A percentile compares a stretch with the other conserved stretches of the same genome.
These are phyloP conservation scores for Rubus idaeus DNA, from an alignment of 306 rosid genomes.

Conservation along the genomic window DNA sequence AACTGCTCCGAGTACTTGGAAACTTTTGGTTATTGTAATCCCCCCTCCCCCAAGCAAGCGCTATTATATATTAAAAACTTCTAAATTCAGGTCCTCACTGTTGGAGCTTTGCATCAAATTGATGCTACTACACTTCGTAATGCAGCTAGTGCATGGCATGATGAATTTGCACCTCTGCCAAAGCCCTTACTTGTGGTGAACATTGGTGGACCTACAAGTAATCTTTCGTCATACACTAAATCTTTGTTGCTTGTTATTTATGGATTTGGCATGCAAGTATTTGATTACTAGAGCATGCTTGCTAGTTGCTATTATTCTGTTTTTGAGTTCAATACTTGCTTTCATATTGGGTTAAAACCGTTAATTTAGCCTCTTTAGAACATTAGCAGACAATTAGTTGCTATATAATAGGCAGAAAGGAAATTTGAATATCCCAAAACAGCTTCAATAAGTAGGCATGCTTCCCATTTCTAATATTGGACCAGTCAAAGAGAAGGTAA, in stretches of 20 bases:
- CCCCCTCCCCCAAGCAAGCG: neutral
- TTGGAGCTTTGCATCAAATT: constrained; percentile 86
- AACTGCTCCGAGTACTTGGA: neutral
- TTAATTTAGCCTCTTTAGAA: neutral
- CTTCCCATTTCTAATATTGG: neutral
- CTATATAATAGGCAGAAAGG: neutral
- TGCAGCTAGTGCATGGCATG: constrained; percentile 83
- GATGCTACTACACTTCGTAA: constrained; percentile 79
- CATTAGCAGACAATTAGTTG: neutral
- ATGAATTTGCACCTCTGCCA: constrained; percentile 66
- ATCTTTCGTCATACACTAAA: constrained; percentile 20
- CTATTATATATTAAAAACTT: constrained; percentile 20
- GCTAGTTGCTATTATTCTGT: constrained; percentile 1
- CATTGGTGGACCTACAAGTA: constrained; percentile 84
- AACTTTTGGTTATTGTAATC: constrained; percentile 12
- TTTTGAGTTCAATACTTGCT: neutral
- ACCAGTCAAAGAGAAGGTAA: neutral
- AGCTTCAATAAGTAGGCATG: neutral
- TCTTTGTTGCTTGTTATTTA: constrained; percentile 11
- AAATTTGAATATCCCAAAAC: neutral
- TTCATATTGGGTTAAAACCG: neutral
- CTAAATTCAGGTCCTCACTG: constrained; percentile 66
- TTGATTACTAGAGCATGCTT: neutral
- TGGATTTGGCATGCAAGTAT: neutral
- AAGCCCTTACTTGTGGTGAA: constrained; percentile 87